phyloP scores from a whole-genome alignment of 1,284 basidiomycete genomes.

The Rhodotorula sp. region DNA sequence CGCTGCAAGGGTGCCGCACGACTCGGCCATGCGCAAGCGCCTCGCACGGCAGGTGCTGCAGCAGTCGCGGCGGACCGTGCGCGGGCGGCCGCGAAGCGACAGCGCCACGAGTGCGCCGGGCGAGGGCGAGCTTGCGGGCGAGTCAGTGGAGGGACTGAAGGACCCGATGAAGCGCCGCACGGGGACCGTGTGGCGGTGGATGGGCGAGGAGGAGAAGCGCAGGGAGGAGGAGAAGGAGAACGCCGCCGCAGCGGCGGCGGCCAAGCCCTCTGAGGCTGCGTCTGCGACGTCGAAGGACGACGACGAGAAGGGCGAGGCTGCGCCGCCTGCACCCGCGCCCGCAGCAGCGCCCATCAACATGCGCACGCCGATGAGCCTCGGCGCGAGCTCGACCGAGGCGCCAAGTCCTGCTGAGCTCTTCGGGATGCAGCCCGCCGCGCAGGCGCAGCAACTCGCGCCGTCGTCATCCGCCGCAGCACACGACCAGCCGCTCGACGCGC shows the following conservation, averaged over 20 bases:
- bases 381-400: slow-evolving; percentile 36
- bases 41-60: not conserved
- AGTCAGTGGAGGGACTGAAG: not conserved
- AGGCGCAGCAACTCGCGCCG: not conserved
- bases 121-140: not conserved
- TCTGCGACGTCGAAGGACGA: not conserved
- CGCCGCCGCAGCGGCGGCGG: not conserved
- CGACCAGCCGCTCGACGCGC: not conserved
- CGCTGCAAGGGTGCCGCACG: not conserved
- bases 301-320: slow-evolving; percentile 4
- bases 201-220: slow-evolving; percentile 18
- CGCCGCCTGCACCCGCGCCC: not conserved
- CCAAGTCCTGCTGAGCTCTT: slow-evolving; percentile 36
- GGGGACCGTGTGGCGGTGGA: slow-evolving; percentile 24
- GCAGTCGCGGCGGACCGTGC: not conserved
- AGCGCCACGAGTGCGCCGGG: not conserved
- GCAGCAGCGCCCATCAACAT: slow-evolving; percentile 38
- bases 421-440: not conserved
- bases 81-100: not conserved
- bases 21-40: not conserved
- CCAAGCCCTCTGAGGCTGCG: not conserved
- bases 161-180: slow-evolving; percentile 17
- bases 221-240: slow-evolving; percentile 11
- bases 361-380: slow-evolving; percentile 40
- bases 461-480: not conserved